Evolutionary conservation across 225 moss, liverwort and hornwort genomes (phyloP), one percentile per base, ranked within the genome.

Genomic region (Physcomitrium patens): DNA sequence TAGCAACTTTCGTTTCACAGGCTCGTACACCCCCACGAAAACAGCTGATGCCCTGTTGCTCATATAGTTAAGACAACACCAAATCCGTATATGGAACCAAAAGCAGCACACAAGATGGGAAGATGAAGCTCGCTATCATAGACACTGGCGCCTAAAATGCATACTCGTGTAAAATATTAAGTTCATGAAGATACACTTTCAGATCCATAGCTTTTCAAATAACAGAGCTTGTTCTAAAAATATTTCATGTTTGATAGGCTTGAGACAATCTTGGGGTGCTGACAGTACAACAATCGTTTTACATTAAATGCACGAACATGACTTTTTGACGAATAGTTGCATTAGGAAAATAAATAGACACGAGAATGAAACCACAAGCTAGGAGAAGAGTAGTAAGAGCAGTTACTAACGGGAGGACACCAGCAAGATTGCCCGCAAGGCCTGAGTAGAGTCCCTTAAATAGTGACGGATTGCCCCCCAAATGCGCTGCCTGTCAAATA

Each of bases 21-120:
- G 94, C 67, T 95, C 91, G 28, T 95, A 92, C 20, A 95, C 89
- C 60, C 92, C 94, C 55, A 95, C 87, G 37, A 95, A 95, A 53
- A 92, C 68, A n/a, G 94, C 94, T 49, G 94, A 95, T 56, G 94
- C 94, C 73, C 91, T 93, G 76, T 62, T 81, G 27, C 79, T 14
- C 22, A 28, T 55, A 15, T 45, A 70, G 27, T 45, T 6, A 5
- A 69, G 68, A 22, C 16, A 31, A 0, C 43, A 75, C 46, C 42
- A 11, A 62, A 16, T 44, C 12, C 48, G 31, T n/a, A 24, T n/a
- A 44, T 31, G 55, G 51, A 53, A 71, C 19, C 61, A 19, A 31
- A 45, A 62, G 31, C 23, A 16, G 37, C 16, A 53, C 47, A 60
- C 59, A 67, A 18, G 12, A 20, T 9, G 50, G 41, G 28, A 70